Evolutionary conservation across 164 flowering plant genomes (phyloP).

Genomic region (Magnolia officinalis): DNA sequence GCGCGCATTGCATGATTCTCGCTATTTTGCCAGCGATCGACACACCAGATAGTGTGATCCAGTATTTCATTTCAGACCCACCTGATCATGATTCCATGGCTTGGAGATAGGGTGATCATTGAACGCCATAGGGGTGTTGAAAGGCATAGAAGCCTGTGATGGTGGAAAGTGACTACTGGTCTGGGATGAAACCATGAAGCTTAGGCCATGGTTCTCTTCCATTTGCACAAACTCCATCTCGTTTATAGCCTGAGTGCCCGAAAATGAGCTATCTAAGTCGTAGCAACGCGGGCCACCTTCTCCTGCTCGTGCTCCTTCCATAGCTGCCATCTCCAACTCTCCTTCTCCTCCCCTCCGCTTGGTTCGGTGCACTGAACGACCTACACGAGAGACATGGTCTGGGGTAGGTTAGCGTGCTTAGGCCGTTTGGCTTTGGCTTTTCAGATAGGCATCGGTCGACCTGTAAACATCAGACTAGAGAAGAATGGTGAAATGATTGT

Average conservation of each 20-base stretch:
- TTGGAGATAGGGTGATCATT: constrained; percentile 23
- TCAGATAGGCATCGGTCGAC: not conserved
- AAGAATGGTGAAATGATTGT: not conserved
- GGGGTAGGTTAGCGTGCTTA: not conserved
- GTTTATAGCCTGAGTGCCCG: constrained; percentile 29
- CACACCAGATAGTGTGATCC: not conserved
- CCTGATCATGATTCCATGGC: constrained; percentile 41
- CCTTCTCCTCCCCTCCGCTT: not conserved
- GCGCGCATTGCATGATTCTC: not conserved
- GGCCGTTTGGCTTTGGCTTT: constrained; percentile 2
- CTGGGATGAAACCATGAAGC: constrained; percentile 39
- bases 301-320: constrained; percentile 23
- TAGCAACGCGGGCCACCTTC: constrained; percentile 24
- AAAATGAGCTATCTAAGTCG: constrained; percentile 31
- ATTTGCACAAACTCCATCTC: constrained; percentile 57
- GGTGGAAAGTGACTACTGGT: not conserved
- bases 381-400: not conserved
- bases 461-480: not conserved
- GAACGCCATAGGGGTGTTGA: constrained; percentile 28
- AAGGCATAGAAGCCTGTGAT: constrained; percentile 26
- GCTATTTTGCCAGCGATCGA: not conserved
- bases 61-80: not conserved
- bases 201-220: constrained; percentile 44
- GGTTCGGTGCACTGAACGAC: not conserved
- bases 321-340: not conserved